These are phyloP conservation scores for Volvariella volvacea DNA, from an alignment of 1,284 basidiomycete genomes.

Conservation along the genomic window DNA sequence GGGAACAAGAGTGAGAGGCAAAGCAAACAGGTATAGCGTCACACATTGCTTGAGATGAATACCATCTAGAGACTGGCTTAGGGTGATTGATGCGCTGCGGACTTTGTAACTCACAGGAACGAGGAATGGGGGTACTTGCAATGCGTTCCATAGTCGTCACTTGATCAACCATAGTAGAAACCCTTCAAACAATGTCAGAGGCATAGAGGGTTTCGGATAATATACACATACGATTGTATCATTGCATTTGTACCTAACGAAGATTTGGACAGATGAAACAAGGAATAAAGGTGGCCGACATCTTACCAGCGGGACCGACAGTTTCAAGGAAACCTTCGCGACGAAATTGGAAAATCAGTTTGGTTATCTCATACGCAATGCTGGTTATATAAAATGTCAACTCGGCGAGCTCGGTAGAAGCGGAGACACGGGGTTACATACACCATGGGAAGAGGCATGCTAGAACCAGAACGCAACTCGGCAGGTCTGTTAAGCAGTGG, in stretches of 20 bases:
- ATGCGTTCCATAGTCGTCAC: constrained; percentile 82
- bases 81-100: not conserved
- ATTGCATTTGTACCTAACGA: constrained; percentile 66
- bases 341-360: constrained; percentile 66
- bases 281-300: not conserved
- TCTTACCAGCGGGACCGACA: constrained; percentile 73
- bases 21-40: constrained; percentile 80
- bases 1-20: constrained; percentile 78
- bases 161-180: constrained; percentile 79
- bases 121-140: constrained; percentile 76
- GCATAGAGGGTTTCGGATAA: not conserved
- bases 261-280: constrained; percentile 5
- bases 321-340: constrained; percentile 76
- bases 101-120: constrained; percentile 47
- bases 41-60: constrained; percentile 93
- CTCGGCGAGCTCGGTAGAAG: constrained; percentile 11
- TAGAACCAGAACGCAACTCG: constrained; percentile 52
- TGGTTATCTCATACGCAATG: constrained; percentile 74
- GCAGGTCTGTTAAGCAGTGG: constrained; percentile 49
- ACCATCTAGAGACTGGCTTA: constrained; percentile 40
- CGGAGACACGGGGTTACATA: constrained; percentile 26
- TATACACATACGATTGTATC: constrained; percentile 47
- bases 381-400: constrained; percentile 28
- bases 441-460: constrained; percentile 72
- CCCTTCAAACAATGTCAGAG: constrained; percentile 28